Conservation (phyloP, 2,329 filamentous ascomycete genomes). For the Colletotrichum paranaense region DNA sequence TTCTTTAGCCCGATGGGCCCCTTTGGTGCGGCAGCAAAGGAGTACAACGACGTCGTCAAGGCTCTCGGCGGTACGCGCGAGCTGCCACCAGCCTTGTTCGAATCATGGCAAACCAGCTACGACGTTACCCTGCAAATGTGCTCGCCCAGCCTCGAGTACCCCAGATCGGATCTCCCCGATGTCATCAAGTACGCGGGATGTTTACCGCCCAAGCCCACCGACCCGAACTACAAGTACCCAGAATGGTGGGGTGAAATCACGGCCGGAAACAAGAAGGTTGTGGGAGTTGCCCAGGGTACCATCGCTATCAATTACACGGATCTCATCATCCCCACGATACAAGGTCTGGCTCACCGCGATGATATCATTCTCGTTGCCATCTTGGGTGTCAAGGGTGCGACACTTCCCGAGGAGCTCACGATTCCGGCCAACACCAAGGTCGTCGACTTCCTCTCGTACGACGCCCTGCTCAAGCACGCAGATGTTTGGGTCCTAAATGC, state of each 20-base stretch:
- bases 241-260: constrained; percentile 58
- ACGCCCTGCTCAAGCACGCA: constrained; percentile 54
- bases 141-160: constrained; percentile 52
- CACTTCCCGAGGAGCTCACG: constrained; percentile 39
- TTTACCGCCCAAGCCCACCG: constrained; percentile 46
- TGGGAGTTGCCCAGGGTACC: constrained; percentile 62
- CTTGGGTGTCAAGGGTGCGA: constrained; percentile 42
- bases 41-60: constrained; percentile 41
- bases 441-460: constrained; percentile 61
- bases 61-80: constrained; percentile 43
- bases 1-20: constrained; percentile 37
- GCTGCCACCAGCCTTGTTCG: constrained; percentile 38
- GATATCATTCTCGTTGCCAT: constrained; percentile 51
- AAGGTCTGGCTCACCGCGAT: constrained; percentile 51
- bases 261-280: constrained; percentile 49
- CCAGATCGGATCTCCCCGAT: constrained; percentile 47
- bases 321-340: constrained; percentile 57
- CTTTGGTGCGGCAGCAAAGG: constrained; percentile 38
- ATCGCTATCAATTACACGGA: constrained; percentile 50
- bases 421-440: constrained; percentile 56
- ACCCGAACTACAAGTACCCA: constrained; percentile 48
- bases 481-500: constrained; percentile 61
- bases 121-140: constrained; percentile 53
- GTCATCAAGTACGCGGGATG: constrained; percentile 57
- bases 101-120: constrained; percentile 43